Evolutionary conservation across 305 asterid genomes (phyloP), one percentile per base, ranked within the genome.

Genomic region (Rubia occidens): DNA sequence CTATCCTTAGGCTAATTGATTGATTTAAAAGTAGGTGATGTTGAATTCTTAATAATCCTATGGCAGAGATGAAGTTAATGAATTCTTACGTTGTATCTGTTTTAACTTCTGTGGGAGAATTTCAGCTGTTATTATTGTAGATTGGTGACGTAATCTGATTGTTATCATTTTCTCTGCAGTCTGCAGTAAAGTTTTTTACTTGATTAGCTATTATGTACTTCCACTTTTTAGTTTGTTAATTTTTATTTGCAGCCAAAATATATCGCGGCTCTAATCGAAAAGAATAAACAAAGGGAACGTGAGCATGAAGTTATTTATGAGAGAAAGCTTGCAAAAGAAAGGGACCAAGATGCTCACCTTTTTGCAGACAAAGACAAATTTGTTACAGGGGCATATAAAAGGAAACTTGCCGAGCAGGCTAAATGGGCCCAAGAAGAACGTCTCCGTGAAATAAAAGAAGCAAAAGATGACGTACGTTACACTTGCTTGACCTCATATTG

Each of bases 391-490:
- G 98, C 96, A 55, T 89, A 91, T 83, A 91, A 91, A 81, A 87
- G 68, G 87, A 91, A 91, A 79, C 88, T 91, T 45, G 95, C 92
- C 10, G 98, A 92, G 82, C 96, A 88, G 82, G 89, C 87, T 54
- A 92, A 92, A 72, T 92, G 96, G 96, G 59, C 80, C 77, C 85
- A 89, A 77, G 98, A 89, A 81, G 95, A 92, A 79, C 89, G 95
- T 67, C 87, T 84, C 37, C 93, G 95, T 51, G 91, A 89, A 77
- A 74, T 92, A 82, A 81, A 79, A 72, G 98, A 89, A 79, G 87
- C 83, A 78, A 88, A 78, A 84, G 98, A 91, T 1, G 95, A 88
- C 70, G 98, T 92, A 81, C 74, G 95, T 77, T 43, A 71, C 62
- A 55, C 64, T 70, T 69, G 49, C 64, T 49, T 72, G 65, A 53